Base-by-base conservation (phyloP, 352 stramenopile species). In the Globisporangium radiosum region DNA sequence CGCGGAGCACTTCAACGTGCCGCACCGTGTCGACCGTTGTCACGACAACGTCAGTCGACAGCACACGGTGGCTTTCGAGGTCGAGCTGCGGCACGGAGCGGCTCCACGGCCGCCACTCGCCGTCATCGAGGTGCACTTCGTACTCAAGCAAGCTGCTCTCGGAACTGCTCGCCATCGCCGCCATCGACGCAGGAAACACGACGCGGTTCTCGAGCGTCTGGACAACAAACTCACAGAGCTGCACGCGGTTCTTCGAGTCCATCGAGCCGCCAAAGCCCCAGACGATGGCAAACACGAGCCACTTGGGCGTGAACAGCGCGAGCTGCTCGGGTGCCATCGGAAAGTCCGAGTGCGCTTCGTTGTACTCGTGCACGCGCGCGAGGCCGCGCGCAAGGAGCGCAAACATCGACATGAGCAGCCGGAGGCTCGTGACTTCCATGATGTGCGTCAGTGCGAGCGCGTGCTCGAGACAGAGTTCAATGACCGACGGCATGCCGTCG, bases 261-360 rank as follows among this genome's bases (percentile, higher is more conserved):
- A 98, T 95, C 47, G 96, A 99, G 19, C 97, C 96, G 54, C 95
- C 95, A 71, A 99, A 99, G n/a, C 96, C 95, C 97, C 97, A 99
- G 36, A 99, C 69, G 49, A 99, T 79, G 15, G 95, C 96, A 64
- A 99, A 98, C n/a, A 99, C 72, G 54, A 99, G 76, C 96, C 97
- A 99, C 44, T 98, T 97, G 14, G 94, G 87, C 7, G 97, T 83
- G 76, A 99, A 99, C 44, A 86, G 83, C 42, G 92, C 78, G 68
- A 99, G 94, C 70, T 99, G 96, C n/a, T 98, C 95, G 44, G 86
- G 81, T 1, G 79, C 84, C 92, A 99, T 98, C 0, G 96, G 97
- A 63, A 99, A 99, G 61, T 99, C 97, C 0, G 92, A 91, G 65
- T 99, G 97, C 48, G 92, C 94, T 75, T 99, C 97, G 68, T 99